Base-by-base conservation (phyloP, 1,284 basidiomycete genomes). In the Cutaneotrichosporon sp. region DNA sequence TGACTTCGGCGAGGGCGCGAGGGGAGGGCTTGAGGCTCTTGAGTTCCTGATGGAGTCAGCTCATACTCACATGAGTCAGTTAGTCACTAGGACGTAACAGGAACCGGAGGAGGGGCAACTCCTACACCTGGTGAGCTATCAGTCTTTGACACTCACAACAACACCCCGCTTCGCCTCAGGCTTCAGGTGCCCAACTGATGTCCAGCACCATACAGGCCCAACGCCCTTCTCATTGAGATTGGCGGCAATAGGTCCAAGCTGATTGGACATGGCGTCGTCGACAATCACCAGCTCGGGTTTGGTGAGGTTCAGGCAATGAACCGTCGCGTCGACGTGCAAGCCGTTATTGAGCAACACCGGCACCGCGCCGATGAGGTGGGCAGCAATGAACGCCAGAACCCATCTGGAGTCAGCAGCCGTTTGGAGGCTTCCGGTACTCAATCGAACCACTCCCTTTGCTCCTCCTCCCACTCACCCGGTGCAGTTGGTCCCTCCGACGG, bases 401-500 rank as follows among this genome's bases (percentile, higher is more conserved):
- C 68, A 72, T 17, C 68, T 56, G 44, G 22, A 14, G 39, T 42
- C 62, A 44, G 27, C 41, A n/a, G n/a, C n/a, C n/a, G n/a, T 31
- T 31, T 31, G 29, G 14, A 31, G 29, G 10, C 29, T 31, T 31
- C 29, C 14, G 10, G 29, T 31, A 31, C 9, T 14, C 29, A 9
- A 10, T 14, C 29, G 10, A 9, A 9, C 6, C 22, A 11, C 12
- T 11, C 64, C 24, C 17, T 17, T 25, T 26, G 5, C 7, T 5
- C 6, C 11, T 9, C 7, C 26, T 9, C 60, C 44, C 10, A 72
- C 68, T 26, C 19, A 34, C 45, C 32, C 25, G 4, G 66, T 60
- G 34, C 57, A 62, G 58, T 73, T 73, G 4, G 51, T 49, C 10
- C 71, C 71, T 1, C 67, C 68, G 24, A 73, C 63, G 12, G 64